Evolutionary conservation across 2,329 filamentous ascomycete genomes (phyloP).

Genomic region (Tolypocladium guangdongense): DNA sequence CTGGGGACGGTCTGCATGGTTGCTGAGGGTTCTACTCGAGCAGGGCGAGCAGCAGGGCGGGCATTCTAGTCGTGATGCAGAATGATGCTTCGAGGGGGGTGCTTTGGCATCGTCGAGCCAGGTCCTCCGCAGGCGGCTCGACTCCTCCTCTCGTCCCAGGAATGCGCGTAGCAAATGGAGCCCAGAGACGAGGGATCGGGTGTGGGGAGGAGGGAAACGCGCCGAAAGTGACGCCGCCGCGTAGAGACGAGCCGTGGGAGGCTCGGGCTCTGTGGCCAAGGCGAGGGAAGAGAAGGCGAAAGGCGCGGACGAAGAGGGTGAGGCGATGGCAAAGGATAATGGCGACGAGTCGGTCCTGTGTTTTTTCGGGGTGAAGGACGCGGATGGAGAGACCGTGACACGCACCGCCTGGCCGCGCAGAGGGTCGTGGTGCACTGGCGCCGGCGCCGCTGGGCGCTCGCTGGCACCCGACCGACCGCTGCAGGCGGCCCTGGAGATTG

Average conservation of each 20-base stretch:
- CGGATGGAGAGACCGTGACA: neutral
- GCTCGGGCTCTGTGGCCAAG: neutral
- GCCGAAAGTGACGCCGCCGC: neutral
- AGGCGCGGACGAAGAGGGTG: neutral
- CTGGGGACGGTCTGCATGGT: constrained; percentile 45
- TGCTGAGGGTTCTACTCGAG: constrained; percentile 28
- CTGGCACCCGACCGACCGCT: neutral
- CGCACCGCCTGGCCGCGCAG: neutral
- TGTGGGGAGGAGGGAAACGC: constrained; percentile 3
- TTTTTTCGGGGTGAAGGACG: neutral
- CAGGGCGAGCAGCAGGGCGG: constrained; percentile 22
- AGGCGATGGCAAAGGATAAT: neutral
- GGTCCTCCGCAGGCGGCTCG: neutral
- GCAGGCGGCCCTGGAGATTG: constrained; percentile 7
- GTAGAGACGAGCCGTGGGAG: constrained; percentile 1
- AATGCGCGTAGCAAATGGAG: constrained; percentile 1
- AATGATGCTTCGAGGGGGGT: constrained; percentile 5
- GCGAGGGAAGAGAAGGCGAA: constrained; percentile 1
- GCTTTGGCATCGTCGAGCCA: constrained; percentile 7
- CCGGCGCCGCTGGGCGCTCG: neutral
- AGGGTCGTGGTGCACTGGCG: neutral
- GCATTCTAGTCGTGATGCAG: constrained; percentile 22
- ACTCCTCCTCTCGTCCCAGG: neutral
- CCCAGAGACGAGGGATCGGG: constrained; percentile 1
- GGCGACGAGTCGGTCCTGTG: neutral